Evolutionary conservation across 2,329 filamentous ascomycete species (phyloP), one percentile per base, ranked within the genome.

Genomic region (Gliomastix tumulicola): DNA sequence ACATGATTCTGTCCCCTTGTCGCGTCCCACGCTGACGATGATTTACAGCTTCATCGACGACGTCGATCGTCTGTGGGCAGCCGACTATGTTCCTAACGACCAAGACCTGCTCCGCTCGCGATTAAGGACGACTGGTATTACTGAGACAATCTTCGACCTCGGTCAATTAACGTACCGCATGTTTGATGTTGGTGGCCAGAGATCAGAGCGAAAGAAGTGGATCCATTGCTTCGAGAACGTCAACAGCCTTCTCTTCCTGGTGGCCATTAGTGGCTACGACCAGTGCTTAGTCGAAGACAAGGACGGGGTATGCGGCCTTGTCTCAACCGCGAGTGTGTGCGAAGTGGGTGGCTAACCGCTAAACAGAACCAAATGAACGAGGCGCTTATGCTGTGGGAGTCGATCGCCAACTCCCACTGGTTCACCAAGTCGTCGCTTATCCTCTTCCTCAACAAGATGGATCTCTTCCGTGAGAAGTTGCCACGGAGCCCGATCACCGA

Each of bases 171-270:
- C 88, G 45, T 96, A 96, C 65, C 84, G 88, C 51, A 96, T 97
- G 88, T 94, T 94, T 61, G 88, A 95, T 53, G 88, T 94, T 32
- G 88, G 88, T 57, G 88, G 88, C 40, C 88, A 95, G 58, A 74
- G 88, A 50, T 94, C 88, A 20, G 88, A 95, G 63, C 83, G 88
- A 44, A 94, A 94, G 74, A 95, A 95, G 69, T 95, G 88, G 88
- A 94, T 95, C 44, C 88, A 95, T 59, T 92, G 88, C 56, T 95
- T 95, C 56, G 88, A 95, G 59, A 92, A 92, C 46, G 88, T 95
- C 44, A 88, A 92, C 54, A 89, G 87, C 48, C 71, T 97, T 37
- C 70, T 97, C 28, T 97, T 97, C 65, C 75, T 97, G 47, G 90
- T 95, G 36, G 89, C 90, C 33, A 89, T 97, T 49, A 95, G 88